Percentiles rank a stretch among this genome's conserved stretches.
Evolutionary conservation across 139 green algal genomes (phyloP).

Genomic region (Micractinium sp.): DNA sequence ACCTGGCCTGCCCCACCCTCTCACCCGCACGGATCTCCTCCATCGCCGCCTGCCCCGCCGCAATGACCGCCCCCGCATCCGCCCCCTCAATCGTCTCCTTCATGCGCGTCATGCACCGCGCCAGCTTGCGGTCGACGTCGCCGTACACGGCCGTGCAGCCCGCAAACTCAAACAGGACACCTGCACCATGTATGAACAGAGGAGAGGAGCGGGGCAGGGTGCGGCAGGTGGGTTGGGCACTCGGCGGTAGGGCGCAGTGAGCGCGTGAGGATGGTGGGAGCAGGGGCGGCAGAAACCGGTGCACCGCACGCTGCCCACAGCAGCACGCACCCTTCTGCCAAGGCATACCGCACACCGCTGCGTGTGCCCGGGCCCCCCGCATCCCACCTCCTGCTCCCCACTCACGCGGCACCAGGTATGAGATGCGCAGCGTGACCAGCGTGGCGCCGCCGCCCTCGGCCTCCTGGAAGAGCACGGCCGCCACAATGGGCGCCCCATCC

Average conservation of each 20-base stretch:
- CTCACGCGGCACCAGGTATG: constrained; percentile 46
- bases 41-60: constrained; percentile 1
- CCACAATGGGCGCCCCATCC: constrained; percentile 43
- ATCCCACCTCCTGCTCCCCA: neutral
- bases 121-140: constrained; percentile 51
- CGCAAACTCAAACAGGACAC: constrained; percentile 48
- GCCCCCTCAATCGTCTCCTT: constrained; percentile 16
- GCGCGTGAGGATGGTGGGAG: too few species aligned
- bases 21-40: constrained; percentile 5
- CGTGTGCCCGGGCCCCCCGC: neutral
- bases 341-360: neutral
- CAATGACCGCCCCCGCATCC: neutral
- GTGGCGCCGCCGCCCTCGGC: constrained; percentile 37
- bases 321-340: neutral
- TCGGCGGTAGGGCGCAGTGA: too few species aligned
- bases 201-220: neutral
- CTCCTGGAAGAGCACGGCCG: constrained; percentile 51
- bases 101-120: constrained; percentile 43
- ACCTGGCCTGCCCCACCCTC: neutral
- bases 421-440: constrained; percentile 40
- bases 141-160: constrained; percentile 48
- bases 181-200: neutral
- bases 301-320: neutral
- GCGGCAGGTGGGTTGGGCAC: too few species aligned
- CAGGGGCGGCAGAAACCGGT: neutral